These are phyloP conservation scores for Glomus cerebriforme DNA, from an alignment of 192 early-diverging fungal genomes.

Conservation along the genomic window DNA sequence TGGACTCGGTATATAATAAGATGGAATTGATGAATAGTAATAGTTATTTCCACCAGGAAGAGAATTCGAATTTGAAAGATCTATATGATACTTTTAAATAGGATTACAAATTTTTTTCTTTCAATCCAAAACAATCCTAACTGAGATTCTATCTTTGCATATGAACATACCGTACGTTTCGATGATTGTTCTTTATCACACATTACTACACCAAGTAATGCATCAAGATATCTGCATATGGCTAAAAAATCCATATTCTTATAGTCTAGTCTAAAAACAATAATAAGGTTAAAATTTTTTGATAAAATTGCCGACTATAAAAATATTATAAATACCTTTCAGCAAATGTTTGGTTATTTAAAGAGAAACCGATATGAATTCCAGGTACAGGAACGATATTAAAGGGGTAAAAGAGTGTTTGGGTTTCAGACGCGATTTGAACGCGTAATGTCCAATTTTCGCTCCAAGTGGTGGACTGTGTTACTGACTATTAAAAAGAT, in stretches of 20 bases:
- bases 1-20: neutral
- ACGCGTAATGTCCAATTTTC: neutral
- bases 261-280: neutral
- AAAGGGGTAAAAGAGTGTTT: neutral
- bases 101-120: neutral
- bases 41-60: constrained; percentile 3
- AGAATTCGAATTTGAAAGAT: neutral
- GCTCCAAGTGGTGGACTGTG: neutral
- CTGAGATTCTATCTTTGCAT: neutral
- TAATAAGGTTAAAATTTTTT: neutral
- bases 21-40: neutral
- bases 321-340: neutral
- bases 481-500: neutral
- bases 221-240: constrained; percentile 2
- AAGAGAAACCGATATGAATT: constrained; percentile 19
- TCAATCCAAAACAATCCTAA: neutral
- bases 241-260: neutral
- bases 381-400: neutral
- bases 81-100: neutral
- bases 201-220: neutral
- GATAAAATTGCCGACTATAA: neutral
- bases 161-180: neutral
- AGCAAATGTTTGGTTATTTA: neutral
- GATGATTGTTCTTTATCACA: neutral
- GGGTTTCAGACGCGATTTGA: constrained; percentile 6